These are phyloP conservation scores for Calonectria pseudoreteaudii DNA, from an alignment of 2,329 filamentous ascomycete species.

Conservation along the genomic window DNA sequence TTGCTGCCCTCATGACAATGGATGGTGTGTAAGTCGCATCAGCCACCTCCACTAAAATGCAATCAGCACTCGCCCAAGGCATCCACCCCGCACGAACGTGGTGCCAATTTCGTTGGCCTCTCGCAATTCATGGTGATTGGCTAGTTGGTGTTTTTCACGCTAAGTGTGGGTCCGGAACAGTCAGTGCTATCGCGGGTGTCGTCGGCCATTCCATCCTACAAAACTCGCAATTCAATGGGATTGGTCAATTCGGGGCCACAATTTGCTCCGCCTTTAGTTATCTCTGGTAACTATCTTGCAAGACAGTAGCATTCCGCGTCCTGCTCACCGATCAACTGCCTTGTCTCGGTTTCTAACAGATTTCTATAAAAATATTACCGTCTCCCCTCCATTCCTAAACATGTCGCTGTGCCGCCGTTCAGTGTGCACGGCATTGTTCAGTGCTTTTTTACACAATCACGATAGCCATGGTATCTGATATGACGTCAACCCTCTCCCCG, in stretches of 20 bases:
- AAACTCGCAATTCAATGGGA: not conserved
- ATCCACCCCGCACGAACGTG: not conserved
- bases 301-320: not conserved
- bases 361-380: not conserved
- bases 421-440: not conserved
- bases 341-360: not conserved
- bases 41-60: not conserved
- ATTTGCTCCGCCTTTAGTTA: not conserved
- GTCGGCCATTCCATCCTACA: not conserved
- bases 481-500: not conserved
- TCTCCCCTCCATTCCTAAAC: not conserved
- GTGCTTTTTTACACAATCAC: not conserved
- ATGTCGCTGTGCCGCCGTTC: not conserved
- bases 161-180: not conserved
- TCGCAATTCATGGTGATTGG: not conserved
- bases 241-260: not conserved
- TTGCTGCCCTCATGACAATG: not conserved
- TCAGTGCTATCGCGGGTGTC: not conserved
- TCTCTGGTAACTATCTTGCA: not conserved
- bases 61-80: not conserved
- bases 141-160: not conserved
- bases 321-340: not conserved
- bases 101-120: not conserved
- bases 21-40: not conserved
- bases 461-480: not conserved